These are phyloP conservation scores for Nigrospora sphaerica DNA, from an alignment of 2,329 filamentous ascomycete genomes.

Conservation along the genomic window DNA sequence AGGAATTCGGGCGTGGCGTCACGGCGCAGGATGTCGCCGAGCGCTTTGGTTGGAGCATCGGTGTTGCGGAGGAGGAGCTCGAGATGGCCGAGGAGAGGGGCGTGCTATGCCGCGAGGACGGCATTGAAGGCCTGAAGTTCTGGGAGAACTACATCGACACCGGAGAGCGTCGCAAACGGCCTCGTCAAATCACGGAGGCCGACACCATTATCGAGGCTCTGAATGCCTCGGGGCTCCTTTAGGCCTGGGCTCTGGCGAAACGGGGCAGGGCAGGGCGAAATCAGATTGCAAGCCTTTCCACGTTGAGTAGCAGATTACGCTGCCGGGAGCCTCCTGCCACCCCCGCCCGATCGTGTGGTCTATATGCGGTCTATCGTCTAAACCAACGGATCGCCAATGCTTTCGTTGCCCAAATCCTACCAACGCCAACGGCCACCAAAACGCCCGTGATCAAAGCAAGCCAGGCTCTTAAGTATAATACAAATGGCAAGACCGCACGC, in stretches of 20 bases:
- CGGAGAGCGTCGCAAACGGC: slow-evolving; percentile 27
- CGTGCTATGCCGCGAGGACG: slow-evolving; percentile 81
- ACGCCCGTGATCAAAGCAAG: neutral
- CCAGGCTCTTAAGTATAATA: neutral
- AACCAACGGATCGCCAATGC: slow-evolving; percentile 1
- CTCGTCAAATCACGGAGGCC: slow-evolving; percentile 24
- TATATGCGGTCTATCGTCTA: slow-evolving; percentile 3
- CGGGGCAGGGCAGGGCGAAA: neutral
- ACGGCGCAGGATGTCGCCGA: slow-evolving; percentile 87
- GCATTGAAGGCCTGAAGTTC: slow-evolving; percentile 83
- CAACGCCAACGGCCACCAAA: slow-evolving; percentile 10
- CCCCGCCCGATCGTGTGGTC: neutral
- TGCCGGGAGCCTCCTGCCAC: neutral
- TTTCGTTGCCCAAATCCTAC: slow-evolving; percentile 3
- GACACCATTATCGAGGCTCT: slow-evolving; percentile 37
- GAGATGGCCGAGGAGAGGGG: slow-evolving; percentile 96
- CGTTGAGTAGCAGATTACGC: neutral
- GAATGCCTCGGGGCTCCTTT: slow-evolving; percentile 19
- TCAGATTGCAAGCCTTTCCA: neutral
- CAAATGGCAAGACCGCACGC: neutral
- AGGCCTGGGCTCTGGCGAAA: neutral
- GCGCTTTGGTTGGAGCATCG: slow-evolving; percentile 92
- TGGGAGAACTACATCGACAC: slow-evolving; percentile 73
- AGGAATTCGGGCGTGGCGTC: slow-evolving; percentile 71
- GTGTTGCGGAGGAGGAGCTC: slow-evolving; percentile 89